Evolutionary conservation across 2,329 filamentous ascomycete genomes (phyloP), one percentile per base, ranked within the genome.

Genomic region (Aspergillus alliaceus): DNA sequence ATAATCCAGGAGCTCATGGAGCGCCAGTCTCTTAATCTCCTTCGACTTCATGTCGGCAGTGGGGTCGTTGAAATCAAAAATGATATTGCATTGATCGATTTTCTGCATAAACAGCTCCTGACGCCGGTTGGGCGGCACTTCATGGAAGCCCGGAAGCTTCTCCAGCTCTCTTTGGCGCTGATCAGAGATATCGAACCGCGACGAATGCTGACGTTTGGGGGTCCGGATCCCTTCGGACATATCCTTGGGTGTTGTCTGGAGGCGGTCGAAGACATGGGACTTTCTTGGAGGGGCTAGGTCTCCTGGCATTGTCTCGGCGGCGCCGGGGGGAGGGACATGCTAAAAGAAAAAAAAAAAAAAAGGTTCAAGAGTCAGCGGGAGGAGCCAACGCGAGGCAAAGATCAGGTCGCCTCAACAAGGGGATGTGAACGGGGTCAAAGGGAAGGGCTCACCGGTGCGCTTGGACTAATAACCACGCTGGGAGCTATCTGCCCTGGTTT

Each of bases 41-140:
- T 99, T 99, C 48, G 93, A 96, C 77, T 99, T 99, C 93, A 99
- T 98, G 73, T 99, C 95, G 65, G 89, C 93, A 64, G 91, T 96
- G 49, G 93, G 91, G 76, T 99, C 95, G 74, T 98, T 99, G 80
- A 99, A 99, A 79, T 99, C 95, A 73, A 99, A 99, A 69, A 99
- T 99, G 80, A 99, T 96, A 73, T 99, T 99, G 82, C 95, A 99
- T 75, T 99, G 95, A 70, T 98, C 95, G 67, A 99, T 95, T 83
- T 99, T 99, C 73, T 98, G 93, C 93, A 99, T 97, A 78, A 99
- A 99, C 18, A 99, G 85, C 67, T 98, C 93, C 77, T 97, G 93
- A 60, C 95, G 87, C 62, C 93, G 87, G 73, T 96, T 96, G 15
- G 95, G 95, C 11, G 93, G 90, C 25, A 98, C 95, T 77, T 99